These are phyloP conservation scores for Hericium alpestre DNA, from an alignment of 768 basidiomycete genomes.

Conservation along the genomic window DNA sequence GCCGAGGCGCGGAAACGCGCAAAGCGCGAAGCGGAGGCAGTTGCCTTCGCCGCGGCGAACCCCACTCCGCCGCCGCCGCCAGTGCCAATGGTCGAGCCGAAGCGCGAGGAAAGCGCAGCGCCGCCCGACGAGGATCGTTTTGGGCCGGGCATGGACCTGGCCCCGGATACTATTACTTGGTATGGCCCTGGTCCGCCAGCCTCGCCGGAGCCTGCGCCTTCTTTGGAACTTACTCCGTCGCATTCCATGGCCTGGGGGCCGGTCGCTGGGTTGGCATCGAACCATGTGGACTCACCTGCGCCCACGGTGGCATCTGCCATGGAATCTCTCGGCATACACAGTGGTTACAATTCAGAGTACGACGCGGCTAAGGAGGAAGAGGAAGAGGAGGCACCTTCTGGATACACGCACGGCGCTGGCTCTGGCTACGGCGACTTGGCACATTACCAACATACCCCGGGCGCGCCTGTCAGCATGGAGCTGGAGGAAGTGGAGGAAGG, in stretches of 20 bases:
- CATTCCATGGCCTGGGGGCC: too few species aligned
- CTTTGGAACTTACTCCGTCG: too few species aligned
- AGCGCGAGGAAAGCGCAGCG: neutral
- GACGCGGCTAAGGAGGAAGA: constrained; percentile 8
- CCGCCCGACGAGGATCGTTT: neutral
- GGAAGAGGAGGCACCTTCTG: constrained; percentile 5
- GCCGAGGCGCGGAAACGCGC: constrained; percentile 42
- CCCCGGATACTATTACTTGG: too few species aligned
- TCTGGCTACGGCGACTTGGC: neutral
- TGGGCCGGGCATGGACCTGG: neutral
- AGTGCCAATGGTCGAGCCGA: neutral
- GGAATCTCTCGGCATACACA: constrained; percentile 8
- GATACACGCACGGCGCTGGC: neutral
- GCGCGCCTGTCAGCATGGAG: neutral
- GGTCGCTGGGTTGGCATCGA: neutral
- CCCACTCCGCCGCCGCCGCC: neutral
- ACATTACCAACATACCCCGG: constrained; percentile 1
- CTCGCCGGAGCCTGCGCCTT: too few species aligned
- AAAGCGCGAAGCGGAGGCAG: constrained; percentile 23
- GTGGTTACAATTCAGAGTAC: constrained; percentile 10
- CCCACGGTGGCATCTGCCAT: constrained; percentile 9
- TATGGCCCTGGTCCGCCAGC: too few species aligned
- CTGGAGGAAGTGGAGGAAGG: constrained; percentile 11
- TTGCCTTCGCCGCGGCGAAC: neutral
- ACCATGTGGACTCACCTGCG: constrained; percentile 7